phyloP scores from a whole-genome alignment of 169 alveolate species.

The Plasmodium falciparum region DNA sequence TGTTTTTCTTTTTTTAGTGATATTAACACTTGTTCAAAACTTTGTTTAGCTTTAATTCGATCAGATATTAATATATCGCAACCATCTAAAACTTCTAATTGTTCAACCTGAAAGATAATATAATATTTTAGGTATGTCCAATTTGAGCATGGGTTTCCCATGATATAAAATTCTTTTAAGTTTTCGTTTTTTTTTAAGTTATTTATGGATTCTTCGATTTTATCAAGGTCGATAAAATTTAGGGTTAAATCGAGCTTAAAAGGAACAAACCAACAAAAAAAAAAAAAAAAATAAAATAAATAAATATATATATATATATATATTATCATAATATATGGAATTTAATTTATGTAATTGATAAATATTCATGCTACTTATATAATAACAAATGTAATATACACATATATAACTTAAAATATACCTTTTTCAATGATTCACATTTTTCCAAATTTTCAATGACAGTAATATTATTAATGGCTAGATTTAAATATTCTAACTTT shows the following conservation, averaged over 20 bases:
- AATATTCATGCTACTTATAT: not conserved
- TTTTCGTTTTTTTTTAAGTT: slow-evolving; percentile 81
- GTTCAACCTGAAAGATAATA: slow-evolving; percentile 84
- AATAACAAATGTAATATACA: not conserved
- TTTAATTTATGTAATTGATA: not conserved
- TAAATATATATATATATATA: not conserved
- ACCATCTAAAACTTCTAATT: slow-evolving; percentile 87
- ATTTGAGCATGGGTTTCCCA: slow-evolving; percentile 92
- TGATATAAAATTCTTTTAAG: slow-evolving; percentile 87
- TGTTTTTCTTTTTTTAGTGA: slow-evolving; percentile 76
- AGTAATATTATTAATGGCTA: slow-evolving; percentile 90
- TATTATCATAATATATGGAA: not conserved
- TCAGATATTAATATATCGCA: slow-evolving; percentile 89
- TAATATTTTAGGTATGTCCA: slow-evolving; percentile 86
- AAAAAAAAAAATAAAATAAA: no score
- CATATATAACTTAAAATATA: not conserved
- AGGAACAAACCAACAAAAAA: not conserved
- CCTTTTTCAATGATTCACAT: slow-evolving; percentile 89
- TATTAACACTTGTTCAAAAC: slow-evolving; percentile 73
- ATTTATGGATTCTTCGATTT: slow-evolving; percentile 85
- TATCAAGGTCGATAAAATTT: slow-evolving; percentile 88
- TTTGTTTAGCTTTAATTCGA: slow-evolving; percentile 87
- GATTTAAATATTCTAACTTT: slow-evolving; percentile 91
- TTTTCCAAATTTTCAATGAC: slow-evolving; percentile 89
- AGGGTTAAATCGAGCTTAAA: slow-evolving; percentile 91